phyloP scores from a whole-genome alignment of 2,329 filamentous ascomycete genomes.

The Colletotrichum lini region DNA sequence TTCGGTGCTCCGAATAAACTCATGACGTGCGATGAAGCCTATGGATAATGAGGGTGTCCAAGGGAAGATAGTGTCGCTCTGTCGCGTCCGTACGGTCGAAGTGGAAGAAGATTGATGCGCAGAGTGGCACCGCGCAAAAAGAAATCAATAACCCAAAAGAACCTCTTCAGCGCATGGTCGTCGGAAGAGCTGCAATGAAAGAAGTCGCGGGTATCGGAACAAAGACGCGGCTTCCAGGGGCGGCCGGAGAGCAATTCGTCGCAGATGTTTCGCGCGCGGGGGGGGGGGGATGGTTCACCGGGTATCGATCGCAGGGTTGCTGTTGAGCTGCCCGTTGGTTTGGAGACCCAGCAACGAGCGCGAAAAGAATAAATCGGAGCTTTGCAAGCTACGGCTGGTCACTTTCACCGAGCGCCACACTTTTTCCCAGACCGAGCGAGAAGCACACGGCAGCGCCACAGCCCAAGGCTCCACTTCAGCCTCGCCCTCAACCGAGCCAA shows the following conservation, averaged over 20 bases:
- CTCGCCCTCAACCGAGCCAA: conserved; percentile 53
- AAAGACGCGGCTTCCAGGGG: conserved; percentile 1
- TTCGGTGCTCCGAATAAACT: conserved; percentile 58
- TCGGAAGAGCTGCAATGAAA: background rate
- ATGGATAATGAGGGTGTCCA: conserved; percentile 9
- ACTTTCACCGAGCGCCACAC: conserved; percentile 42
- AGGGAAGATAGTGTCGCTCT: background rate
- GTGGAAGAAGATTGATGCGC: conserved; percentile 13
- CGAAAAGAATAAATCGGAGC: conserved; percentile 44
- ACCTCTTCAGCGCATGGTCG: conserved; percentile 32
- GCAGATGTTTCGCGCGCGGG: background rate
- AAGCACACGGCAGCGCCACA: background rate
- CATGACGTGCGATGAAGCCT: conserved; percentile 49
- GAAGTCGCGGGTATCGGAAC: conserved; percentile 28
- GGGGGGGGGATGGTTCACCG: conserved; percentile 2
- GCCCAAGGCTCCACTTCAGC: conserved; percentile 44
- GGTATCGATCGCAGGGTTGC: conserved; percentile 24
- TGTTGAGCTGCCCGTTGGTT: conserved; percentile 28
- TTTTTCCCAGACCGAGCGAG: conserved; percentile 29
- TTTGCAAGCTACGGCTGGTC: conserved; percentile 25
- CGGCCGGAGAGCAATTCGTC: background rate
- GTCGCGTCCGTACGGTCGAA: background rate
- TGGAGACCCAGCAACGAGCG: conserved; percentile 32
- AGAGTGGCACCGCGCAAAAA: conserved; percentile 13
- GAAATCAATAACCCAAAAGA: conserved; percentile 25